Evolutionary conservation across 495 filamentous ascomycete genomes (phyloP), one percentile per base, ranked within the genome.

Genomic region (Pyrenula massariospora): DNA sequence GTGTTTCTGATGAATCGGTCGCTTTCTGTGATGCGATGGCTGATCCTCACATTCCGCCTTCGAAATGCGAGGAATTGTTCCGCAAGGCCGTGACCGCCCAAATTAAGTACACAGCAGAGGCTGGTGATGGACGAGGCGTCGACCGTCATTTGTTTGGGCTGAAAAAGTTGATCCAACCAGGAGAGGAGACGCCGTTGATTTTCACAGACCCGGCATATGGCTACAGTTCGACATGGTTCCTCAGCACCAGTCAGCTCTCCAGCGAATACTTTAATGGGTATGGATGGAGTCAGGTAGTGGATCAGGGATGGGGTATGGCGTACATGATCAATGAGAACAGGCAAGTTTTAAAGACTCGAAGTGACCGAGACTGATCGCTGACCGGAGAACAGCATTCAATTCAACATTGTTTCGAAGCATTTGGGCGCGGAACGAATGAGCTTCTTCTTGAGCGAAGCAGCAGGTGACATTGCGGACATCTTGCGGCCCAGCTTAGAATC

Each of bases 281-380:
- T 74, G 94, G 94, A 25, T 99, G 94, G 94, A 94, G 89, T 66
- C 92, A 99, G 79, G 94, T 99, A 20, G 86, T 97, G 57, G 92
- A 97, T 67, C 88, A 85, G 42, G 93, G 93, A 15, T 99, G 89
- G 69, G 93, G 94, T 21, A 95, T 99, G 70, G 94, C 94, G 12
- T 99, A 99, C 64, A 99, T 99, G 94, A 96, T 99, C 65, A 99
- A 99, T 66, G 93, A 99, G 79, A 95, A 94, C 70, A 85, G 75
- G 78, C 81, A 60, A 52, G 67, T n/a, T 21, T 25, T 24, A 54
- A 12, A 36, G 12, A 22, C 48, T 31, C 42, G 15, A 1, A 25
- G 15, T 49, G 21, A 52, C 48, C 51, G 49, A 19, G 8, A 48
- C 24, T 47, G 2, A 50, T n/a, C 11, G 42, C 48, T 0, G 42